phyloP scores from a whole-genome alignment of 2,329 filamentous ascomycete genomes.

The Claviceps lovelessii region DNA sequence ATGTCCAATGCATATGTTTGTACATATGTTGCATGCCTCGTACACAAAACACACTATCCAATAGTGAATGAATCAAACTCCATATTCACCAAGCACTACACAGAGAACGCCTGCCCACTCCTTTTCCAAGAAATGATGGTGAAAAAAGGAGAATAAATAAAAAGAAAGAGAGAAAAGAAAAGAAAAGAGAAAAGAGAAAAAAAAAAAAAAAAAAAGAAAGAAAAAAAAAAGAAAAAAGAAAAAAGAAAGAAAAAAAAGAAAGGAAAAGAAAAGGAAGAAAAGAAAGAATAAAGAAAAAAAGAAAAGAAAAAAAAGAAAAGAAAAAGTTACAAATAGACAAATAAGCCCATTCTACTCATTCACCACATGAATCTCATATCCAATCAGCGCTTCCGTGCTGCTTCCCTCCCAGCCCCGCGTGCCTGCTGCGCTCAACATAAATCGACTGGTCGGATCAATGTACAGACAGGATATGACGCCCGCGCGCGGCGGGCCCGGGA shows the following conservation, averaged over 20 bases:
- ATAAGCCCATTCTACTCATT: conserved; percentile 1
- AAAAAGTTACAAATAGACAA: not conserved
- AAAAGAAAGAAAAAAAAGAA: not conserved
- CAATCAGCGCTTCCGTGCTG: conserved; percentile 78
- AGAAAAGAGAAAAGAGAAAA: not conserved
- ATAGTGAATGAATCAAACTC: too few relatives aligned
- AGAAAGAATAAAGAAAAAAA: not conserved
- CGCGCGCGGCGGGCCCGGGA: conserved; percentile 70
- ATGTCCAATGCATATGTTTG: too few relatives aligned
- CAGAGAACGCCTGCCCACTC: too few relatives aligned
- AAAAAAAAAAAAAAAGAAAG: not conserved
- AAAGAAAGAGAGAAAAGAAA: too few relatives aligned
- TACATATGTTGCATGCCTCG: too few relatives aligned
- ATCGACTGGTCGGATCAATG: conserved; percentile 73
- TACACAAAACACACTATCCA: too few relatives aligned
- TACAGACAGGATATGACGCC: conserved; percentile 80
- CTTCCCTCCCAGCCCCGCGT: conserved; percentile 91
- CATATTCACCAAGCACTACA: too few relatives aligned
- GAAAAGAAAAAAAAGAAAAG: not conserved
- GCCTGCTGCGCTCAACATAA: conserved; percentile 83
- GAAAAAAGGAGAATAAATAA: too few relatives aligned
- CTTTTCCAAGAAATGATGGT: too few relatives aligned
- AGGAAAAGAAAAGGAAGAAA: too few relatives aligned
- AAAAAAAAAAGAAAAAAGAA: not conserved
- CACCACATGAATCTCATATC: conserved; percentile 63